Evolutionary conservation across 2,329 filamentous ascomycete species (phyloP).

Genomic region (Trematosphaeria pertusa): DNA sequence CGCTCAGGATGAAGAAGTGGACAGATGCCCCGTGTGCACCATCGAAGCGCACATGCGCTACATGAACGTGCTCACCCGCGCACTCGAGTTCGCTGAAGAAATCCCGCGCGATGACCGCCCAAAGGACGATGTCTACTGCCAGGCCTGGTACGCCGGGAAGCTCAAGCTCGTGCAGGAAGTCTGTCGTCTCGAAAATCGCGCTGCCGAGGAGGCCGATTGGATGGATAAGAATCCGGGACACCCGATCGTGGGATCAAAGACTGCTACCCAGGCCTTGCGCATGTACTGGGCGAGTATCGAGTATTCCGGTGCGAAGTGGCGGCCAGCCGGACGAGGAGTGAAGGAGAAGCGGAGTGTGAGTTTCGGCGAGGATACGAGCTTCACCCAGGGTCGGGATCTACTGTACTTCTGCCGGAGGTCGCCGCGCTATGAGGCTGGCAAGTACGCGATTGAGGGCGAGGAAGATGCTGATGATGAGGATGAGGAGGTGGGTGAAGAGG

Average conservation of each 20-base stretch:
- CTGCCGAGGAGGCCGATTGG: conserved; percentile 28
- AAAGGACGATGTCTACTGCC: conserved; percentile 22
- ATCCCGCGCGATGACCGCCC: conserved; percentile 21
- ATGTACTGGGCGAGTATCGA: conserved; percentile 30
- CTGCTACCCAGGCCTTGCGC: conserved; percentile 31
- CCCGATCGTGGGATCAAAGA: conserved; percentile 21
- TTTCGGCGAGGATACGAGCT: conserved; percentile 31
- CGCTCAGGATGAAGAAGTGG: conserved; percentile 12
- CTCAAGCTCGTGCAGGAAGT: conserved; percentile 28
- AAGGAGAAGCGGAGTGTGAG: conserved; percentile 20
- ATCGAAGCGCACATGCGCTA: conserved; percentile 35
- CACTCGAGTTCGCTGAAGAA: conserved; percentile 28
- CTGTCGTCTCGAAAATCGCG: conserved; percentile 26
- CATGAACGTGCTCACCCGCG: conserved; percentile 29
- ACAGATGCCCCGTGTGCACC: conserved; percentile 37
- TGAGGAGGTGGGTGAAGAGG: background rate
- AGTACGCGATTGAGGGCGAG: conserved; percentile 20
- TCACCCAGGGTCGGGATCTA: conserved; percentile 26
- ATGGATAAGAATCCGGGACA: conserved; percentile 14
- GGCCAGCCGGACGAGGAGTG: background rate
- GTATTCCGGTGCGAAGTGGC: conserved; percentile 11
- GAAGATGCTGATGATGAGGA: background rate
- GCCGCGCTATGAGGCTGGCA: conserved; percentile 39
- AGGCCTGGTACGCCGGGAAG: conserved; percentile 34
- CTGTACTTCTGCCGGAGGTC: conserved; percentile 34